Evolutionary conservation across 257 asterid genomes (phyloP).

Genomic region (Forsythia viridissima): DNA sequence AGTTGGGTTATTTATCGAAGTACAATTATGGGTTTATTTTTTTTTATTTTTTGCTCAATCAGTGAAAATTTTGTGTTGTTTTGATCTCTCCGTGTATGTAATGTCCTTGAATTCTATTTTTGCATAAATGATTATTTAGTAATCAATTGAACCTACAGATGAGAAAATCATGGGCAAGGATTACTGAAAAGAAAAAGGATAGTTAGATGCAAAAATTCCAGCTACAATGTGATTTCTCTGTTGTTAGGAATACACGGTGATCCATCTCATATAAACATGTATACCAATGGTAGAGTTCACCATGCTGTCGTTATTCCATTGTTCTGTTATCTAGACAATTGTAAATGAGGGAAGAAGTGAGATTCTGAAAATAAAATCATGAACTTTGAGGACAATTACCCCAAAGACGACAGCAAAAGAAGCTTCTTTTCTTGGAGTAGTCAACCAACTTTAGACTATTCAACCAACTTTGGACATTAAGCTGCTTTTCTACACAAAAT

Average conservation of each 20-base stretch:
- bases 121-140: not conserved
- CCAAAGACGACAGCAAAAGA: too few species aligned
- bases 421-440: too few species aligned
- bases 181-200: not conserved
- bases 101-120: not conserved
- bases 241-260: not conserved
- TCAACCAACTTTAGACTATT: too few species aligned
- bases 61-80: too few species aligned
- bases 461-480: not conserved
- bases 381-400: not conserved
- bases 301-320: too few species aligned
- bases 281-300: not conserved
- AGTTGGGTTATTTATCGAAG: too few species aligned
- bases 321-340: not conserved
- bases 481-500: not conserved
- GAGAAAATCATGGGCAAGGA: not conserved
- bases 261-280: not conserved
- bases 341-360: not conserved
- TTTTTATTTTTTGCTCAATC: too few species aligned
- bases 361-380: not conserved
- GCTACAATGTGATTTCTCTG: not conserved
- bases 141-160: constrained; percentile 1
- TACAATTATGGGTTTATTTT: too few species aligned
- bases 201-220: not conserved
- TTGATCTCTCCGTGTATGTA: not conserved